phyloP scores from a whole-genome alignment of 305 asterid species.

The Ilex paraguariensis region DNA sequence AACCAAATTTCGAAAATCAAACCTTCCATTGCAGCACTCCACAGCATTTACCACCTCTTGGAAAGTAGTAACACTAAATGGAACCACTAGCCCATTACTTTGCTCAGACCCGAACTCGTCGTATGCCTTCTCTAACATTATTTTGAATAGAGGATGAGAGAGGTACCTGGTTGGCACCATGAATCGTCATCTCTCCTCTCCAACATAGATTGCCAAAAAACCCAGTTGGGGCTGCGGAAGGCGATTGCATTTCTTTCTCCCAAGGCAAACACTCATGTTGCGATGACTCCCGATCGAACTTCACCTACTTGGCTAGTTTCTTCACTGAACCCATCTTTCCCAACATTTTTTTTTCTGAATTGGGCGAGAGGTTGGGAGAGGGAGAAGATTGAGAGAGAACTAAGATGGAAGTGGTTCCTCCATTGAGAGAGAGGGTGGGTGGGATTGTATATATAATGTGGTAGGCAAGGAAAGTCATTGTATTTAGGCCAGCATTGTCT shows the following conservation, averaged over 20 bases:
- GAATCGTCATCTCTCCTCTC: background rate
- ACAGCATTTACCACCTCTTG: slow-evolving; percentile 1
- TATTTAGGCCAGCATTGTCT: no score
- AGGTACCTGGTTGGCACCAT: background rate
- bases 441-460: no score
- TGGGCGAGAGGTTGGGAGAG: background rate
- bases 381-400: background rate
- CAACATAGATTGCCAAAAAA: background rate
- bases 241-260: background rate
- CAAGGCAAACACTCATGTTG: background rate
- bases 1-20: background rate
- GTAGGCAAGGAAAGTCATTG: no score
- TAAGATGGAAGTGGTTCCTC: no score
- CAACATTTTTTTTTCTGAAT: background rate
- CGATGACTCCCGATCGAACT: background rate
- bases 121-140: background rate
- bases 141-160: slow-evolving; percentile 3
- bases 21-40: background rate
- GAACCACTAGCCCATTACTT: background rate
- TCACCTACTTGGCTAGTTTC: background rate
- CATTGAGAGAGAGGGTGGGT: no score
- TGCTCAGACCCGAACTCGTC: background rate
- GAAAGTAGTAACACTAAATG: background rate
- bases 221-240: background rate
- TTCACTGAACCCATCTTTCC: background rate